Percentiles rank a stretch among this genome's conserved stretches.
These are phyloP conservation scores for Abortiporus biennis DNA, from an alignment of 1,284 basidiomycete genomes.

Conservation along the genomic window DNA sequence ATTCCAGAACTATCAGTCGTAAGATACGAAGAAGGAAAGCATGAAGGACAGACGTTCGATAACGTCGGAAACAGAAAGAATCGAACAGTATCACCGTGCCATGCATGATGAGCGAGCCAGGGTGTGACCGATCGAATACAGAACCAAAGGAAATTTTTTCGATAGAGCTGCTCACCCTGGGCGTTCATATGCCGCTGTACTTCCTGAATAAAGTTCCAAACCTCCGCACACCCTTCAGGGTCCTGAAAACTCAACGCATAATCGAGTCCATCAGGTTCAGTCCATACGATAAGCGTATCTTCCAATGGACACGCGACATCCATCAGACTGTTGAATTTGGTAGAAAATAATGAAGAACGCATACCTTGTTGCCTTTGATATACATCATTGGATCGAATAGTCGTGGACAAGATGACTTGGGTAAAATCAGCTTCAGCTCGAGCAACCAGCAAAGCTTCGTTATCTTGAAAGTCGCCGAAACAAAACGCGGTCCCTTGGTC, in stretches of 20 bases:
- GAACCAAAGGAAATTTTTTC: constrained; percentile 4
- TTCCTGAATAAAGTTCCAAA: constrained; percentile 96
- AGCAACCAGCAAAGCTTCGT: constrained; percentile 80
- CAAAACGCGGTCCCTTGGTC: constrained; percentile 95
- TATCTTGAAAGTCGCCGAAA: constrained; percentile 80
- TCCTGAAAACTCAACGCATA: constrained; percentile 98
- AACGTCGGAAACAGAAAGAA: too few relatives aligned
- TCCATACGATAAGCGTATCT: constrained; percentile 99
- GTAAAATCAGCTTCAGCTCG: constrained; percentile 72
- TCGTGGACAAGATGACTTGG: constrained; percentile 66
- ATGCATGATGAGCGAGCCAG: too few relatives aligned
- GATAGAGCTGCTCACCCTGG: constrained; percentile 40
- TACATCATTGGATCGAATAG: constrained; percentile 77
- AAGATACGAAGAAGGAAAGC: too few relatives aligned
- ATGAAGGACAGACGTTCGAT: too few relatives aligned
- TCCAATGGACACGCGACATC: too few relatives aligned
- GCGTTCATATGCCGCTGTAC: constrained; percentile 83
- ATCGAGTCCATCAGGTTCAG: constrained; percentile 90
- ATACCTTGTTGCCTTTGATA: constrained; percentile 91
- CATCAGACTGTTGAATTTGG: constrained; percentile 1
- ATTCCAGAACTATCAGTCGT: too few relatives aligned
- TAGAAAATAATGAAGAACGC: constrained; percentile 20
- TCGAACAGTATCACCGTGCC: too few relatives aligned
- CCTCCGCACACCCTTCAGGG: constrained; percentile 90
- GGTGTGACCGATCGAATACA: not conserved